Percentiles rank a stretch among this genome's conserved stretches.
Conservation (phyloP, 208 protist genomes). For the Tritrichomonas musculus region DNA sequence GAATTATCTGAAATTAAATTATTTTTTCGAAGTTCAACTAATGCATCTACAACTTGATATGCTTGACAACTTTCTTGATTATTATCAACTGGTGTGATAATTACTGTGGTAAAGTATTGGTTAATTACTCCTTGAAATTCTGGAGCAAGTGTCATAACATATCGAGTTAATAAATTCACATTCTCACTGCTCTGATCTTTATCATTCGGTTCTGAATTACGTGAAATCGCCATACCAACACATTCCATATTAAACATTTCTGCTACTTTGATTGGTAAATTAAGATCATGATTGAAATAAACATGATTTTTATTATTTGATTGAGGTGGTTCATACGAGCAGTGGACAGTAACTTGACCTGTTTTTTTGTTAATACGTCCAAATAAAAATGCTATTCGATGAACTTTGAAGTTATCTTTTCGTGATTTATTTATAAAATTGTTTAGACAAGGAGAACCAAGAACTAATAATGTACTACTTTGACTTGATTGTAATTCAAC, state of each 20-base stretch:
- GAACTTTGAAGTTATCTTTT: too few species aligned
- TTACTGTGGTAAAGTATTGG: not conserved
- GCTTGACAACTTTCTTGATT: not conserved
- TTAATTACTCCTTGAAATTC: not conserved
- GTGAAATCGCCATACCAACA: not conserved
- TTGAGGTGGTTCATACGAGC: not conserved
- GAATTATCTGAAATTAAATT: too few species aligned
- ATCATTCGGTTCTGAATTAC: too few species aligned
- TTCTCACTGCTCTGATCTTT: not conserved
- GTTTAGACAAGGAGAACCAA: too few species aligned
- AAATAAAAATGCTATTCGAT: not conserved
- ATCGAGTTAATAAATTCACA: not conserved
- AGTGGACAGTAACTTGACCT: constrained; percentile 2
- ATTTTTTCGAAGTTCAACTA: not conserved
- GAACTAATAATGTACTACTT: too few species aligned
- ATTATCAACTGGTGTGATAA: not conserved
- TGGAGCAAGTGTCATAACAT: not conserved
- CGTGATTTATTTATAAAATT: too few species aligned
- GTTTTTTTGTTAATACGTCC: not conserved
- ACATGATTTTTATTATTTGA: not conserved
- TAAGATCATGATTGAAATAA: not conserved
- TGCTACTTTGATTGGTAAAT: not conserved
- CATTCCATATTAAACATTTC: not conserved
- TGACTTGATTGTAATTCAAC: too few species aligned
- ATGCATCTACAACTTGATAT: not conserved